Base-by-base conservation (phyloP, 1,139 yeast species). In the Suhomyces yuchorum region DNA sequence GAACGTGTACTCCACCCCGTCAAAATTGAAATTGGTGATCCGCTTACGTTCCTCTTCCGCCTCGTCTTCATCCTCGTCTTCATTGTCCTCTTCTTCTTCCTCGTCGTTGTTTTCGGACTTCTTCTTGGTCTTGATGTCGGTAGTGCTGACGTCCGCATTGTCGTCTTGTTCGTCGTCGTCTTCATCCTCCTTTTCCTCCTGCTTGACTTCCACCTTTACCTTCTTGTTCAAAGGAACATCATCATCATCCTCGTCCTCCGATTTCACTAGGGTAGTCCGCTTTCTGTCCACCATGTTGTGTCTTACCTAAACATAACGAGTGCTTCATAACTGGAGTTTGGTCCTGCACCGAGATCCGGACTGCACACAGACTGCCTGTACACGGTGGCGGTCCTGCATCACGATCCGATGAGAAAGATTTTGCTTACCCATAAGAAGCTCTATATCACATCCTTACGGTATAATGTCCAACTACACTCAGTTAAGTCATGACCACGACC, bases 1-100 rank as follows among this genome's bases (percentile, higher is more conserved):
- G 68, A 87, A 92, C 23, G 90, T 82, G 64, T 92, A 91, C 49
- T 80, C 77, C n/a, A 81, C 81, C 1, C 96, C 97, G 60, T 90
- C 96, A 49, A 76, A 75, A 60, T 66, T 68, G 59, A 75, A 72
- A 3, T 68, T 70, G 3, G 78, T 71, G 36, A 58, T 63, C 32
- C 67, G 57, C 39, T 76, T 79, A 38, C 85, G 71, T 52, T 80
- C 81, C 42, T 69, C 73, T 50, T 78, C 84, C 33, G 78, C 84
- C 43, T 77, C 83, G 14, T 73, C 80, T 24, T 74, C 81, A 26
- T 71, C 78, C 9, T 73, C 78, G 4, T 73, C 76, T 11, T 57
- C 56, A 2, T 53, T 54, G n/a, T 54, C 54, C n/a, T 54, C 55
- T 5, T 50, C 57, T 5, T 54, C 52, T n/a, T 53, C 54, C n/a